phyloP scores from a whole-genome alignment of 352 stramenopile species.

The Globisporangium nodosum region DNA sequence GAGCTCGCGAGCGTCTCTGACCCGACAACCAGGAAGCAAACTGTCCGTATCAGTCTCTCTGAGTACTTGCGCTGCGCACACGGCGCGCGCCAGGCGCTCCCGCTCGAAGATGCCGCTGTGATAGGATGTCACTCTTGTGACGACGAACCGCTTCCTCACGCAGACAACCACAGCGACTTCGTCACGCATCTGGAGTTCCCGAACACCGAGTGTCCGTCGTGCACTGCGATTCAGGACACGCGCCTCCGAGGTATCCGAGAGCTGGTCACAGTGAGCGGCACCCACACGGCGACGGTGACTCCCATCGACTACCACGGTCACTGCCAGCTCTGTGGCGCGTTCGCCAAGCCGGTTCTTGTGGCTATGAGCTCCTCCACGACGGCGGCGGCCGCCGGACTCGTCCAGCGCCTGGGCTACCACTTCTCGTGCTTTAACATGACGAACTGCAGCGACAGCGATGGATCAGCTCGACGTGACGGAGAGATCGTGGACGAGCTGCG shows the following conservation, averaged over 20 bases:
- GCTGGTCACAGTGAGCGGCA: background rate
- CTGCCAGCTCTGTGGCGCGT: slow-evolving; percentile 14
- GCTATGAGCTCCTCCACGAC: slow-evolving; percentile 12
- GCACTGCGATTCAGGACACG: slow-evolving; percentile 5
- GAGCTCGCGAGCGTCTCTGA: slow-evolving; percentile 24
- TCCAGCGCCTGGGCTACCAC: slow-evolving; percentile 19
- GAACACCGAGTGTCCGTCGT: slow-evolving; percentile 4
- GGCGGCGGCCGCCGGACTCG: background rate
- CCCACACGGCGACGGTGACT: background rate
- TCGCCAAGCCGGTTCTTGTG: slow-evolving; percentile 17
- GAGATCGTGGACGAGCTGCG: background rate
- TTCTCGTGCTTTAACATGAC: slow-evolving; percentile 22
- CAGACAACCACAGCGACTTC: background rate
- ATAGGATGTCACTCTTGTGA: slow-evolving; percentile 4
- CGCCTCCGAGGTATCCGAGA: slow-evolving; percentile 6
- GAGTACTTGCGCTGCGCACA: slow-evolving; percentile 37
- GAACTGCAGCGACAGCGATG: slow-evolving; percentile 1
- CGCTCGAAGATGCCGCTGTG: background rate
- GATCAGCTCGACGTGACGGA: background rate
- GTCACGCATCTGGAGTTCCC: background rate
- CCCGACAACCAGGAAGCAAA: slow-evolving; percentile 17
- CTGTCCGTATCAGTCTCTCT: slow-evolving; percentile 32
- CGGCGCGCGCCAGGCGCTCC: slow-evolving; percentile 3
- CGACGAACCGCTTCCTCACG: background rate
- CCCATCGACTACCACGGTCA: slow-evolving; percentile 25